Percentiles rank a stretch among this genome's conserved stretches.
Evolutionary conservation across 2,329 filamentous ascomycete genomes (phyloP).

Genomic region (Penicillium frequentans): DNA sequence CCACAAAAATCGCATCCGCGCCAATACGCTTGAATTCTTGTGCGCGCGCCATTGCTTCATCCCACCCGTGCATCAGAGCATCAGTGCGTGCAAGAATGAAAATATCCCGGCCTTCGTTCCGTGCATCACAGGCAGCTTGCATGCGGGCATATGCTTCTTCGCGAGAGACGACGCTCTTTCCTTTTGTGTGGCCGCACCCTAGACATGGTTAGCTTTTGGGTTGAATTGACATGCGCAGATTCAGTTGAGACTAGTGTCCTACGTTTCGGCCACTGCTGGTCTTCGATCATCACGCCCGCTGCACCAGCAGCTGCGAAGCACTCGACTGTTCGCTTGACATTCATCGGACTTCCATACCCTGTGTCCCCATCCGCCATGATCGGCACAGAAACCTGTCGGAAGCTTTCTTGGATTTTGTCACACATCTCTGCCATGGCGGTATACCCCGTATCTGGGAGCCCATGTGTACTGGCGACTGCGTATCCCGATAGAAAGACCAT

Average conservation of each 20-base stretch:
- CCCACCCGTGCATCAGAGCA: conserved; percentile 38
- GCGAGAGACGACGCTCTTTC: conserved; percentile 48
- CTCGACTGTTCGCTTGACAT: conserved; percentile 48
- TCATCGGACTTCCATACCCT: conserved; percentile 51
- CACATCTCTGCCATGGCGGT: conserved; percentile 51
- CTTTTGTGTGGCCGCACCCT: conserved; percentile 50
- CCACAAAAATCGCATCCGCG: conserved; percentile 48
- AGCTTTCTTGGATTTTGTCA: conserved; percentile 46
- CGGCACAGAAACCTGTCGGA: conserved; percentile 40
- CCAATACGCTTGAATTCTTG: conserved; percentile 46
- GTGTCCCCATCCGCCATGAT: conserved; percentile 51
- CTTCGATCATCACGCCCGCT: conserved; percentile 46
- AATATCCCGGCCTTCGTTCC: conserved; percentile 48
- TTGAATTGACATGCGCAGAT: background rate
- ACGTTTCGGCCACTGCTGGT: conserved; percentile 53
- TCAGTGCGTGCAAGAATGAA: conserved; percentile 50
- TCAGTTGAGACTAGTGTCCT: conserved; percentile 5
- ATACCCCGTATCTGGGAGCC: conserved; percentile 51
- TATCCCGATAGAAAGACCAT: conserved; percentile 48
- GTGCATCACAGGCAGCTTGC: conserved; percentile 48
- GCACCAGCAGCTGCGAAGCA: conserved; percentile 44
- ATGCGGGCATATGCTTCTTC: conserved; percentile 49
- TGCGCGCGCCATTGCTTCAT: conserved; percentile 46
- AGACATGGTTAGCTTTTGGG: background rate
- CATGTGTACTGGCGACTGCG: conserved; percentile 41